A percentile compares a stretch with the other conserved stretches of the same genome.
Conservation (phyloP, 2,329 filamentous ascomycete species). For the Fusarium sp. region DNA sequence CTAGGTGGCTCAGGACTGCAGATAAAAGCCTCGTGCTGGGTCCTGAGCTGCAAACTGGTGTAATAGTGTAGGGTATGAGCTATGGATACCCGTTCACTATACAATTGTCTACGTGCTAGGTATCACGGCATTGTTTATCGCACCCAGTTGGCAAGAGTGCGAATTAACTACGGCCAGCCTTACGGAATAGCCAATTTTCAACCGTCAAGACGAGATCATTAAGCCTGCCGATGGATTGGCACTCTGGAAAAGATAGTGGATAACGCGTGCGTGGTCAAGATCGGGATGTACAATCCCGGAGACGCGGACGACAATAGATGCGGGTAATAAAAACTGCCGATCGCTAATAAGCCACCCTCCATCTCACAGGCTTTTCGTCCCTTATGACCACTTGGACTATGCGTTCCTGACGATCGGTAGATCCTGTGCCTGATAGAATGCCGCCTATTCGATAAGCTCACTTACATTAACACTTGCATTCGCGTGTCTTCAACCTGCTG, state of each 20-base stretch:
- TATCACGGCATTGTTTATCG: background rate
- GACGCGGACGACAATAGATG: background rate
- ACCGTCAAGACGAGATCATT: background rate
- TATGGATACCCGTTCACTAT: background rate
- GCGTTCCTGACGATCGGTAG: background rate
- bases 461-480: too few relatives aligned
- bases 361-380: accelerated
- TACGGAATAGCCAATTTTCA: accelerated
- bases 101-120: background rate
- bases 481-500: too few relatives aligned
- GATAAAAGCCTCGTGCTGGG: background rate
- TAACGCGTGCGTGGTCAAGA: background rate
- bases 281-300: background rate
- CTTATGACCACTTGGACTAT: accelerated
- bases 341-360: background rate
- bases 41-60: background rate
- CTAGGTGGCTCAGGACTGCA: accelerated
- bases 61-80: background rate
- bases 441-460: too few relatives aligned
- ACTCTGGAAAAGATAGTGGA: too few relatives aligned
- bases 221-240: too few relatives aligned
- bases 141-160: accelerated
- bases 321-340: background rate
- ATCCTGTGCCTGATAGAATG: background rate
- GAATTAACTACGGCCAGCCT: accelerated